These are phyloP conservation scores for Taiozyma sp. DNA, from an alignment of 1,139 yeast species.

Conservation along the genomic window DNA sequence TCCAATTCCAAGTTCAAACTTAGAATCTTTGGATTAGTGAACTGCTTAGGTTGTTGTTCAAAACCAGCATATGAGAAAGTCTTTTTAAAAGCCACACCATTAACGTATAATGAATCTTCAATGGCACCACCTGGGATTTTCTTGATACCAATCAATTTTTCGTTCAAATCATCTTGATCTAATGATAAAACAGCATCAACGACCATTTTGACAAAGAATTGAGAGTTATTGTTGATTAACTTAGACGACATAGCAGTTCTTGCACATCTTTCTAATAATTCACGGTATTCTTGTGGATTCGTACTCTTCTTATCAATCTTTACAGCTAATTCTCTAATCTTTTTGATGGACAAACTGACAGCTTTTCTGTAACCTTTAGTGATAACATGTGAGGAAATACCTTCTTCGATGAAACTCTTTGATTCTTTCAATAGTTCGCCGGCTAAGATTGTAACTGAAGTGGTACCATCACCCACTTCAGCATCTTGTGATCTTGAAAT, in stretches of 20 bases:
- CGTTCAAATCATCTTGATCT: conserved; percentile 83
- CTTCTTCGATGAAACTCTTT: conserved; percentile 88
- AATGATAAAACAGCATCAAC: conserved; percentile 90
- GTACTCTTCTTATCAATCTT: conserved; percentile 43
- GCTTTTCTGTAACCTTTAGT: conserved; percentile 87
- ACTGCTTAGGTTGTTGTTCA: conserved; percentile 94
- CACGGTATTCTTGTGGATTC: conserved; percentile 42
- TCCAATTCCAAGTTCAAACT: conserved; percentile 90
- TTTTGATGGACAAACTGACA: conserved; percentile 66
- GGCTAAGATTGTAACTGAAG: conserved; percentile 89
- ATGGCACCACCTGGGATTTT: conserved; percentile 95
- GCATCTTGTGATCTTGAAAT: conserved; percentile 97
- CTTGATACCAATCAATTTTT: conserved; percentile 86
- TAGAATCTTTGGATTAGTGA: conserved; percentile 74
- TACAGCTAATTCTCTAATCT: conserved; percentile 69
- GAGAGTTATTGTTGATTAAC: conserved; percentile 79
- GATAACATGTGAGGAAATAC: conserved; percentile 85
- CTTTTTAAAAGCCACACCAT: conserved; percentile 96
- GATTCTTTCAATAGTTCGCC: conserved; percentile 93
- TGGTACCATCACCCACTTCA: conserved; percentile 99
- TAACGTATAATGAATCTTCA: conserved; percentile 84
- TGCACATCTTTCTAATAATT: conserved; percentile 86
- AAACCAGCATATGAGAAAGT: conserved; percentile 97
- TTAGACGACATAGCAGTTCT: conserved; percentile 97
- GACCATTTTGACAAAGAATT: conserved; percentile 90